Evolutionary conservation across 805 yeast genomes (phyloP), one percentile per base, ranked within the genome.

Genomic region (Zygotorulaspora sp.): DNA sequence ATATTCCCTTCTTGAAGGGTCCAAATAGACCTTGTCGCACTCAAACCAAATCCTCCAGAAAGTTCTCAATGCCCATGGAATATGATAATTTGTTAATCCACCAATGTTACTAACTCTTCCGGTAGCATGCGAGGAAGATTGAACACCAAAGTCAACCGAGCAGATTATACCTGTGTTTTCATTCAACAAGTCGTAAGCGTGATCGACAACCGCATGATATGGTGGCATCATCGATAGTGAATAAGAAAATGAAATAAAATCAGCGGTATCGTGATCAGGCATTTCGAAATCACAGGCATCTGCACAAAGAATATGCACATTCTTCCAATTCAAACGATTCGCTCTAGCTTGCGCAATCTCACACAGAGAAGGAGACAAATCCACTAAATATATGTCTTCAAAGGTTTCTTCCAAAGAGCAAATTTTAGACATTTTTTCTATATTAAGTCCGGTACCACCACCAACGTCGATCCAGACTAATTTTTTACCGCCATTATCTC

Each of bases 1-100:
- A 62, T 83, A 84, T 53, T 81, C 87, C 64, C 95, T 76, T 65
- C 94, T 76, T 6, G 87, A 74, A 21, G 88, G 78, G 55, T 84
- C 94, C 48, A 84, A 70, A 52, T 77, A 80, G 2, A 84, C 94
- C 40, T 80, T 73, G 61, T 84, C 95, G 36, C 81, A 80, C 61
- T 84, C 95, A 60, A 85, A 84, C 95, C 95, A 85, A 30, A 80
- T 66, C 55, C 88, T 73, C 95, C 95, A 84, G 57, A 84, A 85
- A 20, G 85, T 82, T 57, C 94, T 71, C 35, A 74, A 70, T 40
- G 81, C 44, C 94, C 94, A 84, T 18, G 86, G 80, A 44, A 75
- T 78, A 57, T 83, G 83, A 53, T 94, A 71, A 52, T 77, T 73
- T 21, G 72, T 72, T 47, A 78, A 65, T 6, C 94, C 92, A 36